A percentile compares a stretch with the other conserved stretches of the same genome.
Evolutionary conservation across 495 filamentous ascomycete genomes (phyloP).

Genomic region (Aspergillus avenaceus): DNA sequence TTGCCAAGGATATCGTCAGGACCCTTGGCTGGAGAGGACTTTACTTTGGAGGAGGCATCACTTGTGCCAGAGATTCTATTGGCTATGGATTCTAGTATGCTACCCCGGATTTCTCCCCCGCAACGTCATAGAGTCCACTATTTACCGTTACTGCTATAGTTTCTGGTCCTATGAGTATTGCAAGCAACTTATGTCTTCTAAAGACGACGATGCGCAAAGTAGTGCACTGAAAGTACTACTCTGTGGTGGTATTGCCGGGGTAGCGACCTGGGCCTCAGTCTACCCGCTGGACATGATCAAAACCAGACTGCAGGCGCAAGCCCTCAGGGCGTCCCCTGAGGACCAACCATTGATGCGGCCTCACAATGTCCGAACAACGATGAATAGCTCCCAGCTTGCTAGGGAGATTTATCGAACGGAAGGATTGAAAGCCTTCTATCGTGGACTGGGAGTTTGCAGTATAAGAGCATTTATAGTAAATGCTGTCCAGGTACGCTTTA

Average conservation of each 20-base stretch:
- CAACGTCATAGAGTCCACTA: constrained; percentile 6
- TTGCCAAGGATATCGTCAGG: constrained; percentile 57
- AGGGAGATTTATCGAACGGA: constrained; percentile 59
- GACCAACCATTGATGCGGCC: constrained; percentile 17
- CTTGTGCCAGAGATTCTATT: constrained; percentile 74
- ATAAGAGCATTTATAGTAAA: constrained; percentile 83
- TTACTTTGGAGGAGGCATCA: constrained; percentile 74
- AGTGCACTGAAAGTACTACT: constrained; percentile 64
- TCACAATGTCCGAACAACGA: constrained; percentile 16
- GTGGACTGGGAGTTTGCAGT: constrained; percentile 75
- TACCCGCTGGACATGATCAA: constrained; percentile 90
- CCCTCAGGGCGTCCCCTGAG: constrained; percentile 31
- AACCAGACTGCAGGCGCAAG: constrained; percentile 75
- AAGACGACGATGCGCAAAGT: constrained; percentile 32
- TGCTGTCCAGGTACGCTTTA: constrained; percentile 48
- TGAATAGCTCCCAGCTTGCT: constrained; percentile 58
- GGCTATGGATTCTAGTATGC: constrained; percentile 88
- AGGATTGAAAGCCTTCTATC: constrained; percentile 67
- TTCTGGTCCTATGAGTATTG: constrained; percentile 83
- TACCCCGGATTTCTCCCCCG: constrained; percentile 11
- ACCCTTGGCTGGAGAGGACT: constrained; percentile 64
- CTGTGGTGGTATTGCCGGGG: constrained; percentile 79
- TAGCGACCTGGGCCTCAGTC: constrained; percentile 79
- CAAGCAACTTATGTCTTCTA: constrained; percentile 48
- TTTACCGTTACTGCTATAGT: constrained; percentile 28